phyloP scores from a whole-genome alignment of 2,329 filamentous ascomycete species.

The Ceratocystiopsis brevicomis region DNA sequence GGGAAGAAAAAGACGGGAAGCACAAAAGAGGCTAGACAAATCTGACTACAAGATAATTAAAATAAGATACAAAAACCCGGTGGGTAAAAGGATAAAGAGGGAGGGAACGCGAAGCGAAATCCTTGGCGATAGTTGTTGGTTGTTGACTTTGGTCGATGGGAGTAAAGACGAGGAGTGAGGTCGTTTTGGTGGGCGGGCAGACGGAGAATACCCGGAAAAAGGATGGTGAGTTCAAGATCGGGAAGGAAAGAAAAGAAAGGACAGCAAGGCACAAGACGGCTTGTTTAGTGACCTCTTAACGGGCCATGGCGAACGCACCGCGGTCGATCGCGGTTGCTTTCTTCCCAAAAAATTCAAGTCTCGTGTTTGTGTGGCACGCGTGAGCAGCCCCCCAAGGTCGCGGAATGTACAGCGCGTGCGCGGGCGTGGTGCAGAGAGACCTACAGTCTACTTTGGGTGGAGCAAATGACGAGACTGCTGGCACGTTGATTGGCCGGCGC shows the following conservation, averaged over 20 bases:
- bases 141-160: too few relatives aligned
- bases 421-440: too few relatives aligned
- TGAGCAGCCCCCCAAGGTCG: constrained; percentile 1
- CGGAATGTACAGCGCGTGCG: not conserved
- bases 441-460: too few relatives aligned
- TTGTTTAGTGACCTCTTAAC: constrained; percentile 3
- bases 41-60: not conserved
- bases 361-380: too few relatives aligned
- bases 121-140: too few relatives aligned
- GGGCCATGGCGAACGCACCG: constrained; percentile 4
- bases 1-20: too few relatives aligned
- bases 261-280: not conserved
- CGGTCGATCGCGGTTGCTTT: constrained; percentile 8
- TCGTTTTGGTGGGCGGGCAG: too few relatives aligned
- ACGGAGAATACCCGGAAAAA: not conserved
- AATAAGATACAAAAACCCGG: not conserved
- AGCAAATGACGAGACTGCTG: too few relatives aligned
- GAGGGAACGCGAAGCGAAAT: too few relatives aligned
- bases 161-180: too few relatives aligned
- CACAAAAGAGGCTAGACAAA: not conserved
- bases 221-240: too few relatives aligned
- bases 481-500: constrained; percentile 3
- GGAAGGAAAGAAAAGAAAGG: not conserved
- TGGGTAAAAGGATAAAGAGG: not conserved
- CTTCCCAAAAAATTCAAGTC: too few relatives aligned